Percentiles rank a stretch among this genome's conserved stretches.
phyloP scores from a whole-genome alignment of 2,329 filamentous ascomycete species.

The Pseudogymnoascus sp. region DNA sequence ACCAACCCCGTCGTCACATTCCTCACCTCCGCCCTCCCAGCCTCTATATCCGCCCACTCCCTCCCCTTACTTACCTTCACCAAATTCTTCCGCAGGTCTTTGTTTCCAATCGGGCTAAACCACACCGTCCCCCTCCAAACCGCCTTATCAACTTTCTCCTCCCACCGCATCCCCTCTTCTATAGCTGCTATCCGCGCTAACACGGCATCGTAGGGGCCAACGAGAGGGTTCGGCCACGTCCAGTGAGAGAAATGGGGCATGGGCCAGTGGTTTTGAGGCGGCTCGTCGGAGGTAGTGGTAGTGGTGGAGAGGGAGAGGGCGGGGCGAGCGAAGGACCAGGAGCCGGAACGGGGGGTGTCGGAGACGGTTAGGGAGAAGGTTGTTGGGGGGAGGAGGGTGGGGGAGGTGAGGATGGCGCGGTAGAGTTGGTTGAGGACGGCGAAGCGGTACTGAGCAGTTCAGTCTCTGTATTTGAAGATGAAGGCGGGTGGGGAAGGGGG shows the following conservation, averaged over 20 bases:
- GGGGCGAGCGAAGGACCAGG: constrained; percentile 41
- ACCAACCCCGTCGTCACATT: constrained; percentile 17
- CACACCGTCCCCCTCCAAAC: constrained; percentile 45
- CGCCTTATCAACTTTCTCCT: constrained; percentile 35
- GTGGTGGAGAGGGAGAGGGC: constrained; percentile 35
- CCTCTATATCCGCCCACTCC: constrained; percentile 42
- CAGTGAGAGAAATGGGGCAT: constrained; percentile 51
- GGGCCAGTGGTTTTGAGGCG: constrained; percentile 35
- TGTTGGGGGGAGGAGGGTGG: constrained; percentile 41
- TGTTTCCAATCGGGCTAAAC: constrained; percentile 34
- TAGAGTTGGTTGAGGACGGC: constrained; percentile 48
- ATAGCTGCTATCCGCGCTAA: constrained; percentile 31
- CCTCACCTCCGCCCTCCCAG: constrained; percentile 26
- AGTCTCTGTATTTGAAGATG: constrained; percentile 16
- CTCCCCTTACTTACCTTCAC: constrained; percentile 24
- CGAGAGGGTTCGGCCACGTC: constrained; percentile 45
- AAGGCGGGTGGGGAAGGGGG: neutral
- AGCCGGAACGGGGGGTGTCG: constrained; percentile 38
- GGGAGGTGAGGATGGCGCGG: constrained; percentile 43
- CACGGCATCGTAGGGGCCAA: constrained; percentile 37
- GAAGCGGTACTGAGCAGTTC: constrained; percentile 33
- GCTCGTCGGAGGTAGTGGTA: constrained; percentile 6
- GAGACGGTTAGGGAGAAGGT: constrained; percentile 45
- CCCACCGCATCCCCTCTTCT: constrained; percentile 27
- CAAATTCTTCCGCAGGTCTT: constrained; percentile 20